Evolutionary conservation across 805 yeast genomes (phyloP), one percentile per base, ranked within the genome.

Genomic region (Metschnikowia dekortorum): DNA sequence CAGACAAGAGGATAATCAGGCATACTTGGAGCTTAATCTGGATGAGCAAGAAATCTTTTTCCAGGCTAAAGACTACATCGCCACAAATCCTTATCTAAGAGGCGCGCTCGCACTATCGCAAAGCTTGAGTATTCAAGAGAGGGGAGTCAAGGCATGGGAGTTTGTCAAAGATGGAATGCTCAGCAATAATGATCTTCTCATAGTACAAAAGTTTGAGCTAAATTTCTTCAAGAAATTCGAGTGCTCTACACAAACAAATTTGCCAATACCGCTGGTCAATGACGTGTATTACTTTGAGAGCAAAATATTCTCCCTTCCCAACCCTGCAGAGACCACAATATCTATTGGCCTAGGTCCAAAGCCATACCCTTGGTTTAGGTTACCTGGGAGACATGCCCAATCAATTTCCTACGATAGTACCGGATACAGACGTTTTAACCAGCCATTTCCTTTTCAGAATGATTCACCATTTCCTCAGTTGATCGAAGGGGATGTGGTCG

Each of bases 281-380:
- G 94, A 88, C 48, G 92, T 89, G 4, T 89, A 89, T 62, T 91
- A 92, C 69, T 89, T 86, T 71, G 98, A 91, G 63, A 80, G 85
- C 38, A 94, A 94, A 61, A 78, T 94, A 1, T 90, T 82, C 67
- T 89, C 85, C 37, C 61, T 84, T 26, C 82, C 84, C 8, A 74
- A 80, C 47, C 82, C 86, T 2, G 76, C 73, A 3, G 70, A 70
- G 11, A 80, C 85, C 9, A 50, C 69, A 0, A 71, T 92, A 1
- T 81, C 96, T 0, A 74, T 94, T 16, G 99, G 99, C 0, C 62
- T 94, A 3, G 78, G 91, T 0, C 81, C 95, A 0, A 81, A 83
- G 54, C 99, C 99, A 6, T 94, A 94, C 61, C 99, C 99, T 1
- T 83, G 85, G 68, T 94, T 94, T 68, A 75, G 97, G 57, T 72